phyloP scores from a whole-genome alignment of 768 basidiomycete genomes.

The Coprinopsis cinerea region DNA sequence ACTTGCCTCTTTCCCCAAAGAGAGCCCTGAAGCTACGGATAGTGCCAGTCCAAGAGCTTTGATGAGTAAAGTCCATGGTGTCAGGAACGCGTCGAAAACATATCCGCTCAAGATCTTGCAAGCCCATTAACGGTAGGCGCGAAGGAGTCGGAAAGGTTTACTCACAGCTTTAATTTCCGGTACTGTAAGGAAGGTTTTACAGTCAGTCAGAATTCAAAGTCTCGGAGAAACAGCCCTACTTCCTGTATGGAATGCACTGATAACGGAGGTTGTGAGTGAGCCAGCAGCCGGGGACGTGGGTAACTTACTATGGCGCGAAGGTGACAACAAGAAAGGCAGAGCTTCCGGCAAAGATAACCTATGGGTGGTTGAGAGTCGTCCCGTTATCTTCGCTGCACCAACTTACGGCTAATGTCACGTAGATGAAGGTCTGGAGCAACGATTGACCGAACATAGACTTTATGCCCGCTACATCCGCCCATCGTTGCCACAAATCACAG shows the following conservation, averaged over 20 bases:
- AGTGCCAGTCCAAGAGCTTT: slow-evolving; percentile 81
- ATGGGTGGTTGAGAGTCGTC: too few species aligned
- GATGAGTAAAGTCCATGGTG: slow-evolving; percentile 79
- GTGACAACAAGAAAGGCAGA: slow-evolving; percentile 57
- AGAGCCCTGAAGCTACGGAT: slow-evolving; percentile 79
- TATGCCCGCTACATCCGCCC: slow-evolving; percentile 56
- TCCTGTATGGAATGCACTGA: slow-evolving; percentile 73
- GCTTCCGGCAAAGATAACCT: slow-evolving; percentile 60
- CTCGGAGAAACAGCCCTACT: slow-evolving; percentile 34
- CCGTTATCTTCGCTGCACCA: too few species aligned
- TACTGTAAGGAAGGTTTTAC: too few species aligned
- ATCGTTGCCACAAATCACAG: slow-evolving; percentile 62
- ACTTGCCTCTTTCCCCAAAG: slow-evolving; percentile 74
- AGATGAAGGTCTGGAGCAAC: slow-evolving; percentile 58
- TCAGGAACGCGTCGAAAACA: slow-evolving; percentile 82
- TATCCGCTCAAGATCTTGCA: slow-evolving; percentile 73
- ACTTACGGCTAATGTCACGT: slow-evolving; percentile 60
- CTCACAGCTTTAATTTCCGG: slow-evolving; percentile 76
- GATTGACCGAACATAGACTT: slow-evolving; percentile 53
- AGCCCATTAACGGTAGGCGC: not conserved
- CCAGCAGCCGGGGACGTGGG: not conserved
- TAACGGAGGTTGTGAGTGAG: not conserved
- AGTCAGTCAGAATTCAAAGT: too few species aligned
- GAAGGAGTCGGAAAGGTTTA: not conserved
- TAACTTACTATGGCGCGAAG: slow-evolving; percentile 66